A percentile compares a stretch with the other conserved stretches of the same genome.
phyloP scores from a whole-genome alignment of 768 basidiomycete genomes.

The Serendipita sp. region DNA sequence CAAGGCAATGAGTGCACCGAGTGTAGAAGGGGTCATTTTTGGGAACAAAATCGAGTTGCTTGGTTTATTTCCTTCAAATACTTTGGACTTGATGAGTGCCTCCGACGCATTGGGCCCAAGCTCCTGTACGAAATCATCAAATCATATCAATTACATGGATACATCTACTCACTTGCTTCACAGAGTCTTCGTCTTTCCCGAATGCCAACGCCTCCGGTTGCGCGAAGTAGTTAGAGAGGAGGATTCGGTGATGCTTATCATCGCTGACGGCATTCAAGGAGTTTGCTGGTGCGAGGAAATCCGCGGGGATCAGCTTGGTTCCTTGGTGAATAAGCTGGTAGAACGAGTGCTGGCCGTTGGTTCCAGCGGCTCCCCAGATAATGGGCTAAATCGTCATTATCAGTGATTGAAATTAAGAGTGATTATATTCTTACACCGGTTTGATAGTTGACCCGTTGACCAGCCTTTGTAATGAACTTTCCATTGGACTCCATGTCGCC shows the following conservation, averaged over 20 bases:
- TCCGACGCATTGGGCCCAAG: constrained; percentile 52
- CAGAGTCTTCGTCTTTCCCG: constrained; percentile 88
- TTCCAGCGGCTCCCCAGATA: constrained; percentile 97
- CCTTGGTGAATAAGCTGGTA: constrained; percentile 96
- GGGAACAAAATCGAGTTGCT: constrained; percentile 97
- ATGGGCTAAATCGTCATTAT: constrained; percentile 47
- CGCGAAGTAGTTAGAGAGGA: constrained; percentile 95
- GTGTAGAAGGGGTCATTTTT: constrained; percentile 70
- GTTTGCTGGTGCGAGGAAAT: constrained; percentile 82
- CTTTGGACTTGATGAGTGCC: constrained; percentile 86
- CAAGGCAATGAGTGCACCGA: constrained; percentile 80
- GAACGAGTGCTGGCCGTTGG: constrained; percentile 99
- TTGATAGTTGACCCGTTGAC: constrained; percentile 85
- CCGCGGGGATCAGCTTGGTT: constrained; percentile 80
- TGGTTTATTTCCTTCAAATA: constrained; percentile 94
- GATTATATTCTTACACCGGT: constrained; percentile 55
- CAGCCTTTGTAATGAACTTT: constrained; percentile 88
- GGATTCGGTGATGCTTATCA: constrained; percentile 92
- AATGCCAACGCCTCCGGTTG: constrained; percentile 97
- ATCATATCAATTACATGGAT: not conserved
- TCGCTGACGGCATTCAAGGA: constrained; percentile 75
- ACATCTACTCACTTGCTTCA: constrained; percentile 26
- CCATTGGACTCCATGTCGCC: constrained; percentile 99
- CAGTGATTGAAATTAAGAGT: constrained; percentile 8
- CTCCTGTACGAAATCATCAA: constrained; percentile 21